Base-by-base conservation (phyloP, 192 early-diverging fungal species). In the Entophlyctis luteolus region DNA sequence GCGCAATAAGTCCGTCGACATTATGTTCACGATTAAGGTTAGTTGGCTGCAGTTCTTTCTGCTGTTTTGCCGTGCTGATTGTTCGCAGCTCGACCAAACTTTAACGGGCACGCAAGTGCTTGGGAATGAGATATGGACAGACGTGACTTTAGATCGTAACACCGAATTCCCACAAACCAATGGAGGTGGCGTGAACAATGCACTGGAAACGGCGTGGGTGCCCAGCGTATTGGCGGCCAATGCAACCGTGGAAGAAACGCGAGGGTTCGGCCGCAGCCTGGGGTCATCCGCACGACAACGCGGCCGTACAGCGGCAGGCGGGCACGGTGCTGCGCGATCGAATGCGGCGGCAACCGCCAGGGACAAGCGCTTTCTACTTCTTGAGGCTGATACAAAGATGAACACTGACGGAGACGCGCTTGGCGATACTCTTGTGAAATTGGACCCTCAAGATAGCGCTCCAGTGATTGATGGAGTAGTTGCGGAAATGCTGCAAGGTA, bases 141-240 rank as follows among this genome's bases (percentile, higher is more conserved):
- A 95, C 68, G 67, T 96, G 45, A 89, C 93, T 67, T 75, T 96
- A 10, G 93, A 95, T 72, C 86, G 91, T 36, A 84, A 89, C 59
- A 93, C 90, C 4, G 75, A 81, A 25, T 91, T 92, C 49, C 65
- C 29, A 22, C 57, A 70, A 50, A 22, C 55, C 18, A 16, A 10
- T 16, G 55, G 33, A 14, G 36, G 12, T 31, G 33, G 14, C 29
- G 33, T 23, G 8, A 3, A 1, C 23, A 16, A 18, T 23, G 55
- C 29, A 0, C 12, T 34, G 14, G 35, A 18, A 10, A 57, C 29
- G 14, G 33, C 38, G 54, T 32, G 59, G 59, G 58, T 25, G 27
- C 25, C 18, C 5, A 22, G 74, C 35, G 22, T 33, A 38, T 35
- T 12, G n/a, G 63, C 54, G 50, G 32, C 55, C 45, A 47, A 45